Percentiles rank a stretch among this genome's conserved stretches.
These are phyloP conservation scores for Calendula officinalis DNA, from an alignment of 129 eudicot genomes.

Conservation along the genomic window DNA sequence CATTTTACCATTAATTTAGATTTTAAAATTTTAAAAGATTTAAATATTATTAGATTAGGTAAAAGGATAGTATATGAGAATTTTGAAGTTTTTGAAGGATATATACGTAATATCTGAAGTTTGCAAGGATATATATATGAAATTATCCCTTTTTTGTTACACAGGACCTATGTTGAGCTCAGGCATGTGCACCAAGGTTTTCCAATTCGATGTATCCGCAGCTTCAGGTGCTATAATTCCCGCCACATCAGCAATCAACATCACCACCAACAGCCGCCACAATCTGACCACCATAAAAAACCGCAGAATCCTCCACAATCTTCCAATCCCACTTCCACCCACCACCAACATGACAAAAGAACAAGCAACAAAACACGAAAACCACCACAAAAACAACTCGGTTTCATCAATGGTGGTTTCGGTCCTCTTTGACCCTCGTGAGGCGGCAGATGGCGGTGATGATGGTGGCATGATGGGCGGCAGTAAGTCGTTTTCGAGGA, in stretches of 20 bases:
- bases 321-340: constrained; percentile 59
- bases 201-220: constrained; percentile 81
- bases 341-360: constrained; percentile 51
- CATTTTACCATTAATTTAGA: too few relatives aligned
- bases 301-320: constrained; percentile 75
- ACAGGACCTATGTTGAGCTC: constrained; percentile 94
- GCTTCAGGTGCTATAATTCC: constrained; percentile 70
- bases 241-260: constrained; percentile 49
- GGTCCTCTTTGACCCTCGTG: constrained; percentile 89
- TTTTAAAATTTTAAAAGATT: too few relatives aligned
- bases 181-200: constrained; percentile 95
- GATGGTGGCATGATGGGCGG: constrained; percentile 61
- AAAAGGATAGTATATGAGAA: too few relatives aligned
- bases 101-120: too few relatives aligned
- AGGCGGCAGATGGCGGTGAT: constrained; percentile 65
- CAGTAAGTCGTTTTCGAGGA: constrained; percentile 64
- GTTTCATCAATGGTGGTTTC: constrained; percentile 87
- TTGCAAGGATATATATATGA: background rate
- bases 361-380: constrained; percentile 42
- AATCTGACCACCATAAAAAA: constrained; percentile 57
- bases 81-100: too few relatives aligned
- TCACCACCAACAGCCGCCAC: constrained; percentile 35
- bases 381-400: constrained; percentile 41
- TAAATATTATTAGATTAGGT: too few relatives aligned
- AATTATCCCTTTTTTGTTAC: constrained; percentile 13